phyloP scores from a whole-genome alignment of 805 yeast genomes.

The Torulaspora quercuum region DNA sequence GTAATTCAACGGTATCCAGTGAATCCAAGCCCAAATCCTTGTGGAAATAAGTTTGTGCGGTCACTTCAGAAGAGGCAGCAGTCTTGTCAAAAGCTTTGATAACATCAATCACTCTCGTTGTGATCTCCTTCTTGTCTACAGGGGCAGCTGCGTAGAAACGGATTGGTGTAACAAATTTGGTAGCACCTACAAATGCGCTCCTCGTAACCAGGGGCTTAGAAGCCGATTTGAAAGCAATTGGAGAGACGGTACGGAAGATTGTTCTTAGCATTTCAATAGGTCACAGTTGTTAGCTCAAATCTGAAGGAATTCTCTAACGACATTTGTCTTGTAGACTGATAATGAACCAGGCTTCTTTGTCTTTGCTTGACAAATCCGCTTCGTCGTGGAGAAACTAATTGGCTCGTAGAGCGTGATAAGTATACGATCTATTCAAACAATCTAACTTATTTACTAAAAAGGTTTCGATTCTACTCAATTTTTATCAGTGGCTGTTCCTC shows the following conservation, averaged over 20 bases:
- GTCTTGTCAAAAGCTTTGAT: constrained; percentile 62
- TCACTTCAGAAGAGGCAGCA: constrained; percentile 42
- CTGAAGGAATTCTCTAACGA: too few species aligned
- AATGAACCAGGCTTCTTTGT: too few species aligned
- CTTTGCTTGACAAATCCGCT: too few species aligned
- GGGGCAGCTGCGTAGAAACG: constrained; percentile 59
- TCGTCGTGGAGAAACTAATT: too few species aligned
- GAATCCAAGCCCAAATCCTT: constrained; percentile 70
- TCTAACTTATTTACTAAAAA: too few species aligned
- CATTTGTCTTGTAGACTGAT: too few species aligned
- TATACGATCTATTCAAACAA: constrained; percentile 1
- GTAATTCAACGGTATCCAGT: constrained; percentile 89
- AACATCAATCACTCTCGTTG: constrained; percentile 77
- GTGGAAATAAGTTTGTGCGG: constrained; percentile 45
- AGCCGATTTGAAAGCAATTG: constrained; percentile 35
- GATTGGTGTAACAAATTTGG: constrained; percentile 19
- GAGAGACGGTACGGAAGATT: constrained; percentile 41
- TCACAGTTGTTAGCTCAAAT: neutral
- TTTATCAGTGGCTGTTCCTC: constrained; percentile 1
- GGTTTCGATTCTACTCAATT: too few species aligned
- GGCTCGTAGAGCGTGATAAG: constrained; percentile 1
- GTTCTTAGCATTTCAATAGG: constrained; percentile 48
- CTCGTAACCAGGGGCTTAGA: constrained; percentile 37
- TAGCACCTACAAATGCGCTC: constrained; percentile 31
- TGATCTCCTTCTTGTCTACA: constrained; percentile 71